These are phyloP conservation scores for Yarrowia sp. DNA, from an alignment of 805 yeast genomes.

Conservation along the genomic window DNA sequence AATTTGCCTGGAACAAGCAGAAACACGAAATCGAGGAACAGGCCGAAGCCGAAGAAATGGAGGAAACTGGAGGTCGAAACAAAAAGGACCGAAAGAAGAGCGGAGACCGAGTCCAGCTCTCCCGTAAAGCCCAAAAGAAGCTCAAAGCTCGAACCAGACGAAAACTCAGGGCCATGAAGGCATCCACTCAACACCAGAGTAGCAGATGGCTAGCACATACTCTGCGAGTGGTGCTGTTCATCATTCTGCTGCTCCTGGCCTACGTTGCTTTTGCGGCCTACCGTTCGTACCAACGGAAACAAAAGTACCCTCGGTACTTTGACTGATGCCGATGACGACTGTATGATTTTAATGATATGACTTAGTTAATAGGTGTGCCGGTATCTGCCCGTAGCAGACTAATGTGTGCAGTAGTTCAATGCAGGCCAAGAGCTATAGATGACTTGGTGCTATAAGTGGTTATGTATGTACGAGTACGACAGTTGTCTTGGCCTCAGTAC, in stretches of 20 bases:
- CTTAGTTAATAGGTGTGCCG: no score
- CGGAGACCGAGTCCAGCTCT: not conserved
- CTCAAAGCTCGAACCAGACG: constrained; percentile 12
- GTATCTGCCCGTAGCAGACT: no score
- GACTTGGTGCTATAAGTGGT: no score
- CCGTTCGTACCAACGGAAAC: not conserved
- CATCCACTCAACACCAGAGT: not conserved
- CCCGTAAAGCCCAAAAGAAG: constrained; percentile 21
- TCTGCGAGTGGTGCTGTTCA: not conserved
- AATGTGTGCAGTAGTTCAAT: no score
- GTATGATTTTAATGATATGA: no score
- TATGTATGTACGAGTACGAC: no score
- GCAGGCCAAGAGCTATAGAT: no score
- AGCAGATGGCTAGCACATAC: constrained; percentile 1
- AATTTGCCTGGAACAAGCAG: constrained; percentile 28
- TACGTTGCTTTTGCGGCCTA: constrained; percentile 17
- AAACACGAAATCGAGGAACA: constrained; percentile 12
- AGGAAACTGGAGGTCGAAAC: not conserved
- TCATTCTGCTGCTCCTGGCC: constrained; percentile 5
- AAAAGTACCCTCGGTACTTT: constrained; percentile 21
- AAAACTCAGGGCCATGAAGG: constrained; percentile 1
- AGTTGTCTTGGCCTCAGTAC: no score
- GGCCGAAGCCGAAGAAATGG: constrained; percentile 11
- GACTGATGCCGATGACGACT: not conserved
- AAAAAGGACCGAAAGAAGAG: not conserved